These are phyloP conservation scores for Teunomyces pallodes DNA, from an alignment of 805 yeast species.

Conservation along the genomic window DNA sequence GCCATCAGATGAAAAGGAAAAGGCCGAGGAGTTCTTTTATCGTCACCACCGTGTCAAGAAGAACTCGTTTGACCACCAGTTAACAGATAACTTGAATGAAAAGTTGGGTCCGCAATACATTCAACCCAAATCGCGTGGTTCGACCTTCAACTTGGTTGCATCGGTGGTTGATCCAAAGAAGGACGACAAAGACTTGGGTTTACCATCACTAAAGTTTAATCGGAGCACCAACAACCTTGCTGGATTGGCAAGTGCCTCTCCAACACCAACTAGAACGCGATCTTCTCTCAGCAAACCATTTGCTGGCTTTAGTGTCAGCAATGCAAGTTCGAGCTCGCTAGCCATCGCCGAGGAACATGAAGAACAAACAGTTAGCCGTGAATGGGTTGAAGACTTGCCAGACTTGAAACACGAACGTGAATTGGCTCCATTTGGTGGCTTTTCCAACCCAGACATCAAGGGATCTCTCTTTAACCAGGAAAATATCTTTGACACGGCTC, in stretches of 20 bases:
- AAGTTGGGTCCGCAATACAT: constrained; percentile 33
- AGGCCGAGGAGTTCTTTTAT: constrained; percentile 53
- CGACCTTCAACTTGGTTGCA: constrained; percentile 16
- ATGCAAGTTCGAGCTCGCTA: constrained; percentile 29
- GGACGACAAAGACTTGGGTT: constrained; percentile 28
- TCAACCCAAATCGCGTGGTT: constrained; percentile 45
- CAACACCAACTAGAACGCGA: constrained; percentile 14
- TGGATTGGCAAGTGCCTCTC: constrained; percentile 6
- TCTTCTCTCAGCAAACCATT: constrained; percentile 15
- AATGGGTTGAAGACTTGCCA: constrained; percentile 8
- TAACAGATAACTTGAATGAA: constrained; percentile 24
- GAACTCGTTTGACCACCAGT: neutral
- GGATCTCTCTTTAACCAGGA: constrained; percentile 34
- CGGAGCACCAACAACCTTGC: constrained; percentile 27
- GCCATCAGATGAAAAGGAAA: constrained; percentile 37
- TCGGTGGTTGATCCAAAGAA: constrained; percentile 37
- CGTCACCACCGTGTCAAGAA: constrained; percentile 12
- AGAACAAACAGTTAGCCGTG: constrained; percentile 5
- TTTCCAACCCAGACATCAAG: constrained; percentile 58
- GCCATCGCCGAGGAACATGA: constrained; percentile 32
- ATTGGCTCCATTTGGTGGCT: constrained; percentile 71
- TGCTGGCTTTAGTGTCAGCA: constrained; percentile 18
- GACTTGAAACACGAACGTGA: constrained; percentile 18
- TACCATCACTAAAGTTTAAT: constrained; percentile 36
- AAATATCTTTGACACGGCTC: constrained; percentile 55